Conservation (phyloP, 768 basidiomycete species). For the Tulasnella sp. region DNA sequence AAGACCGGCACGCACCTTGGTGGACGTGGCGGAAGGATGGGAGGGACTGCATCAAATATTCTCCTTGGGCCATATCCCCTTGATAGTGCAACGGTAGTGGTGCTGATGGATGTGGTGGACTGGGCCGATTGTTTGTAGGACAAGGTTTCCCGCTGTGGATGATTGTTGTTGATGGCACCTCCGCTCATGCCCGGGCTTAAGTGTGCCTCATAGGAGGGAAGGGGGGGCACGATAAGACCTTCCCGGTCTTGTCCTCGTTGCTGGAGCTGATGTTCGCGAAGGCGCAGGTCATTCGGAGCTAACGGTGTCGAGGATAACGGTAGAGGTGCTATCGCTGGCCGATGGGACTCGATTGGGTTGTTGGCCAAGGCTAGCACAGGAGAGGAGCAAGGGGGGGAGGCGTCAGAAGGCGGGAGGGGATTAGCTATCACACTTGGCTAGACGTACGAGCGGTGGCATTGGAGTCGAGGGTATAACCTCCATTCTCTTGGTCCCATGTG, state of each 20-base stretch:
- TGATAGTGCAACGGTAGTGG: neutral
- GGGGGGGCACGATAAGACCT: neutral
- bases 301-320: neutral
- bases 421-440: neutral
- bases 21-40: neutral
- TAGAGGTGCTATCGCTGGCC: neutral
- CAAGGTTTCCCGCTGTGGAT: neutral
- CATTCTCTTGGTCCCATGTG: neutral
- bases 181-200: neutral
- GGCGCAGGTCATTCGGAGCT: neutral
- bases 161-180: neutral
- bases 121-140: neutral
- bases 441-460: neutral
- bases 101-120: neutral
- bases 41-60: neutral
- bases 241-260: neutral
- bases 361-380: neutral
- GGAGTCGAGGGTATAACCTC: neutral
- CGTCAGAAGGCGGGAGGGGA: neutral
- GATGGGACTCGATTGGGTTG: neutral
- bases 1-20: neutral
- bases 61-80: neutral
- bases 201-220: neutral
- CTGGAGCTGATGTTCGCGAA: neutral
- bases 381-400: neutral